Conservation (phyloP, 306 rosid species). For the Vigna unguiculata region DNA sequence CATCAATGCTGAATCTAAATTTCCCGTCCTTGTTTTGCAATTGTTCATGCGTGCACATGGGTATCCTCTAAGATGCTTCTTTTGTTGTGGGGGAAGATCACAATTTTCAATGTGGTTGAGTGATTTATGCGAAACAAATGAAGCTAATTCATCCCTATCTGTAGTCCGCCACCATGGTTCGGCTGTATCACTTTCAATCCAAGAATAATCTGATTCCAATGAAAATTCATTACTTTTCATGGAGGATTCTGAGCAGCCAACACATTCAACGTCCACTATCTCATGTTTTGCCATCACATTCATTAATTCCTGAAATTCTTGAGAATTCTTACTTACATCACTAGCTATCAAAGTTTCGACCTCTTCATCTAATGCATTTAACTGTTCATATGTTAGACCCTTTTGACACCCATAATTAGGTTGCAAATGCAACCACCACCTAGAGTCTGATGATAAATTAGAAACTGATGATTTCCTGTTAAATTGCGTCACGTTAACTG, state of each 20-base stretch:
- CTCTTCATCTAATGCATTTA: constrained; percentile 61
- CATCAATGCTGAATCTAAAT: constrained; percentile 39
- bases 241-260: constrained; percentile 55
- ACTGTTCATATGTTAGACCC: constrained; percentile 62
- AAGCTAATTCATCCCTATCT: constrained; percentile 81
- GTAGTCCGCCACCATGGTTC: constrained; percentile 92
- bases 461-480: constrained; percentile 62
- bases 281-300: constrained; percentile 53
- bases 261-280: constrained; percentile 49
- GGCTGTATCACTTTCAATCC: constrained; percentile 68
- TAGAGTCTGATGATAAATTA: constrained; percentile 61
- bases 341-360: constrained; percentile 54
- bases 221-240: constrained; percentile 60
- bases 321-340: constrained; percentile 50
- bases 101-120: constrained; percentile 81
- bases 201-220: constrained; percentile 66
- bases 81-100: constrained; percentile 97
- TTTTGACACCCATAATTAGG: constrained; percentile 66
- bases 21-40: constrained; percentile 46
- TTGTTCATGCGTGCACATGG: constrained; percentile 51
- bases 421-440: constrained; percentile 88
- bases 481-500: constrained; percentile 54
- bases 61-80: constrained; percentile 62
- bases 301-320: constrained; percentile 48
- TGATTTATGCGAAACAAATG: constrained; percentile 77